Percentiles rank a stretch among this genome's conserved stretches.
phyloP scores from a whole-genome alignment of 2,329 filamentous ascomycete genomes.

The Talaromyces verruculosus region DNA sequence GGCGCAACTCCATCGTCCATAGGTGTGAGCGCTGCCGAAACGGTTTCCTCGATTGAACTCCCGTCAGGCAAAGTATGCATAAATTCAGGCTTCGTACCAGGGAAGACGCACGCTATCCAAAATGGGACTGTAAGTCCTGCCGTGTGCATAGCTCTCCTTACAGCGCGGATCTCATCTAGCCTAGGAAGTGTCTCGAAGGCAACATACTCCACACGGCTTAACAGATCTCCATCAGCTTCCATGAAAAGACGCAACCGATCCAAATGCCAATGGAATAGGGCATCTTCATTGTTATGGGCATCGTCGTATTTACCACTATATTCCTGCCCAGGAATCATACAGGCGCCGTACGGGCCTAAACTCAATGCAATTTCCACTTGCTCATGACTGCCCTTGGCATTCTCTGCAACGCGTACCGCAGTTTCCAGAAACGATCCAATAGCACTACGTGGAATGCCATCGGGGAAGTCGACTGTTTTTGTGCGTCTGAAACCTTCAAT shows the following conservation, averaged over 20 bases:
- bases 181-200: conserved; percentile 67
- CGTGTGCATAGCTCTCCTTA: conserved; percentile 30
- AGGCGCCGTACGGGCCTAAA: conserved; percentile 66
- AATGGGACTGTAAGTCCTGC: conserved; percentile 41
- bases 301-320: conserved; percentile 63
- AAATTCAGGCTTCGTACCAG: conserved; percentile 44
- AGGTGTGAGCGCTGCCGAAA: conserved; percentile 38
- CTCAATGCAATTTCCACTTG: conserved; percentile 51
- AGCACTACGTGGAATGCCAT: not conserved
- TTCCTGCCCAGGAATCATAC: conserved; percentile 65
- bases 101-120: conserved; percentile 66
- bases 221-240: conserved; percentile 38
- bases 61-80: conserved; percentile 52
- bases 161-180: conserved; percentile 60
- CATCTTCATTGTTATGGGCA: conserved; percentile 45
- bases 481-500: conserved; percentile 58
- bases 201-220: conserved; percentile 52
- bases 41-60: conserved; percentile 47
- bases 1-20: conserved; percentile 39
- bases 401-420: not conserved
- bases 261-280: conserved; percentile 58
- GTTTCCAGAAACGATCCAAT: not conserved
- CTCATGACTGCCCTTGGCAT: not conserved
- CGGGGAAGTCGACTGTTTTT: conserved; percentile 29
- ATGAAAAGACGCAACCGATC: conserved; percentile 56